A percentile compares a stretch with the other conserved stretches of the same genome.
Evolutionary conservation across 116 monocot genomes (phyloP).

Genomic region (Posidonia oceanica): DNA sequence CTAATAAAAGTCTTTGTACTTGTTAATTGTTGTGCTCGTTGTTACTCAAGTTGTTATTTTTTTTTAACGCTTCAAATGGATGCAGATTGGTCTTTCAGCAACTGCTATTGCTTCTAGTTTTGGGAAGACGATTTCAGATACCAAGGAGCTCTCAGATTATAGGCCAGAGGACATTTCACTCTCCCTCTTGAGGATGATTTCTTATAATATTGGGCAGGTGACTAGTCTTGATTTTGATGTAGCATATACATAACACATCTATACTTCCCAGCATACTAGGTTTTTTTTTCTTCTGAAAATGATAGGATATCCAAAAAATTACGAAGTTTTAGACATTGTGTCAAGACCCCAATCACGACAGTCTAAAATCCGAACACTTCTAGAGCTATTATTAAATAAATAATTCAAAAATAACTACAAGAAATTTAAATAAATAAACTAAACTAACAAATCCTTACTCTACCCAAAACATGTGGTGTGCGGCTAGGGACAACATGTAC

Average conservation of each 20-base stretch:
- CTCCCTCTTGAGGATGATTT: slow-evolving; percentile 86
- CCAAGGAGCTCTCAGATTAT: slow-evolving; percentile 71
- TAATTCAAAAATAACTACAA: too few species aligned
- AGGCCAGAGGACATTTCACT: slow-evolving; percentile 83
- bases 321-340: too few species aligned
- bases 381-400: too few species aligned
- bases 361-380: too few species aligned
- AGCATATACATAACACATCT: slow-evolving; percentile 11
- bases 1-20: neutral
- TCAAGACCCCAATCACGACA: too few species aligned
- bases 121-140: slow-evolving; percentile 76
- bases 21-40: neutral
- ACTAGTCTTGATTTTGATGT: slow-evolving; percentile 26
- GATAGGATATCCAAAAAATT: too few species aligned
- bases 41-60: neutral
- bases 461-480: too few species aligned
- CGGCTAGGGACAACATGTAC: too few species aligned
- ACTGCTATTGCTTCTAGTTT: slow-evolving; percentile 98
- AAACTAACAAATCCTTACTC: too few species aligned
- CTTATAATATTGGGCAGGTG: slow-evolving; percentile 98
- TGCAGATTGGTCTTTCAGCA: slow-evolving; percentile 88
- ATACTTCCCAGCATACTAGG: too few species aligned
- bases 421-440: too few species aligned
- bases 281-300: too few species aligned
- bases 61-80: slow-evolving; percentile 3